Conservation (phyloP, 2,329 filamentous ascomycete species). For the Acarospora socialis region DNA sequence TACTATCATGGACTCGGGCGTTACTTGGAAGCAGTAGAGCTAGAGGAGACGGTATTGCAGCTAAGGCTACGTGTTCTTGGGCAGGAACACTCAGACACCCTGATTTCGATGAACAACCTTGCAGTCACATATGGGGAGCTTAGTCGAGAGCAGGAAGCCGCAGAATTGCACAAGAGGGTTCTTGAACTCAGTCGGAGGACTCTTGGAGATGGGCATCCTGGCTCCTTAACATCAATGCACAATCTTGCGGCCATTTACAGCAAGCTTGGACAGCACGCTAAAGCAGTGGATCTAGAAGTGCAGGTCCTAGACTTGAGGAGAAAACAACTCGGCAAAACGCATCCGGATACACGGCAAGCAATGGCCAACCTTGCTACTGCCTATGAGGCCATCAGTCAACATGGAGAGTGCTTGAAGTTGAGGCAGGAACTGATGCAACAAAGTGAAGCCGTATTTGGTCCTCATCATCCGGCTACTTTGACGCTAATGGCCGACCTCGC, state of each 20-base stretch:
- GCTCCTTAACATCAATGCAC: constrained; percentile 1
- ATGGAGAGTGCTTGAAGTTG: no score
- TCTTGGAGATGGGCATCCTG: background rate
- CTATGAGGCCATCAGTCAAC: no score
- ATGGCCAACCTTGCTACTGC: constrained; percentile 7
- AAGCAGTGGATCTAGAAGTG: constrained; percentile 13
- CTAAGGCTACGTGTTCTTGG: constrained; percentile 1
- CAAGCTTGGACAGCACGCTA: constrained; percentile 1
- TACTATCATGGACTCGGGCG: constrained; percentile 4
- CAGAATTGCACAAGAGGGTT: no score
- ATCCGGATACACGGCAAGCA: constrained; percentile 7
- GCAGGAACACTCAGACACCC: constrained; percentile 1
- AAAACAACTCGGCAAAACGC: constrained; percentile 4
- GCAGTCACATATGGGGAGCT: no score
- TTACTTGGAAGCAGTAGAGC: constrained; percentile 2
- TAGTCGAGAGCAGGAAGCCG: no score
- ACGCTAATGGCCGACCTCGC: constrained; percentile 20
- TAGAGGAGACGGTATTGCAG: constrained; percentile 1
- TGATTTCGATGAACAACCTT: constrained; percentile 7
- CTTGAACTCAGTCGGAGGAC: no score
- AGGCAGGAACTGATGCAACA: no score
- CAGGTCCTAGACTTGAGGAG: constrained; percentile 8
- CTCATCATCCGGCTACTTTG: constrained; percentile 18
- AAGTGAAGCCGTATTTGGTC: constrained; percentile 13
- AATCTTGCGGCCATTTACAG: constrained; percentile 1